Conservation (phyloP, 1,139 yeast species). For the Pichiaceae sp. region DNA sequence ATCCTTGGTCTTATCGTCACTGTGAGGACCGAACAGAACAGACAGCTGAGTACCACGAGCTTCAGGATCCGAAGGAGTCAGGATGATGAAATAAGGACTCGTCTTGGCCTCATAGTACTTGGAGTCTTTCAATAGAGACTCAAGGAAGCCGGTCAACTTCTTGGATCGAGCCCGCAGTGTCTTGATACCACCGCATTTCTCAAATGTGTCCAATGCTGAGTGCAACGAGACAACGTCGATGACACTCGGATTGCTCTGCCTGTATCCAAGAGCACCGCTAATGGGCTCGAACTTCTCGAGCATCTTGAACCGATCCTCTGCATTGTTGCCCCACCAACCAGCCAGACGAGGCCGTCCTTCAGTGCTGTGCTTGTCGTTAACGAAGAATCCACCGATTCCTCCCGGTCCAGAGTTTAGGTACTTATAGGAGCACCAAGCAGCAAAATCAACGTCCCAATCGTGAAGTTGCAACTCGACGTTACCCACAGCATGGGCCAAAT, state of each 20-base stretch:
- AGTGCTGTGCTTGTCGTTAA: conserved; percentile 40
- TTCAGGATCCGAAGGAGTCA: conserved; percentile 55
- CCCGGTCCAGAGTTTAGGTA: conserved; percentile 92
- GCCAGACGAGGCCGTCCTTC: conserved; percentile 60
- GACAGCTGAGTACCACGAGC: conserved; percentile 82
- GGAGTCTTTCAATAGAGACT: conserved; percentile 35
- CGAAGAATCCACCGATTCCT: conserved; percentile 75
- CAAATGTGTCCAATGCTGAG: conserved; percentile 57
- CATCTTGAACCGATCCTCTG: conserved; percentile 69
- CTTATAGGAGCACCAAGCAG: conserved; percentile 91
- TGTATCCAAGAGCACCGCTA: conserved; percentile 73
- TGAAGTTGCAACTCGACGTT: conserved; percentile 71
- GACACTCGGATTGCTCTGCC: conserved; percentile 92
- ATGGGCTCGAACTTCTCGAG: conserved; percentile 71
- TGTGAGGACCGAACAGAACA: conserved; percentile 50
- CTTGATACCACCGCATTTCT: conserved; percentile 55
- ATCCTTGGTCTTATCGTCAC: conserved; percentile 28
- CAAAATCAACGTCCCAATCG: conserved; percentile 89
- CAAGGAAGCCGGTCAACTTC: conserved; percentile 49
- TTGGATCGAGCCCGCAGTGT: conserved; percentile 49
- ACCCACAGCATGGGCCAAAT: conserved; percentile 90
- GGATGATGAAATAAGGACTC: conserved; percentile 47
- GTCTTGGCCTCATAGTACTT: conserved; percentile 29
- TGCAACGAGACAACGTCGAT: conserved; percentile 68
- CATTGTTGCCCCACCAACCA: conserved; percentile 96